phyloP scores from a whole-genome alignment of 208 protist species.

The Leishmania braziliensis region DNA sequence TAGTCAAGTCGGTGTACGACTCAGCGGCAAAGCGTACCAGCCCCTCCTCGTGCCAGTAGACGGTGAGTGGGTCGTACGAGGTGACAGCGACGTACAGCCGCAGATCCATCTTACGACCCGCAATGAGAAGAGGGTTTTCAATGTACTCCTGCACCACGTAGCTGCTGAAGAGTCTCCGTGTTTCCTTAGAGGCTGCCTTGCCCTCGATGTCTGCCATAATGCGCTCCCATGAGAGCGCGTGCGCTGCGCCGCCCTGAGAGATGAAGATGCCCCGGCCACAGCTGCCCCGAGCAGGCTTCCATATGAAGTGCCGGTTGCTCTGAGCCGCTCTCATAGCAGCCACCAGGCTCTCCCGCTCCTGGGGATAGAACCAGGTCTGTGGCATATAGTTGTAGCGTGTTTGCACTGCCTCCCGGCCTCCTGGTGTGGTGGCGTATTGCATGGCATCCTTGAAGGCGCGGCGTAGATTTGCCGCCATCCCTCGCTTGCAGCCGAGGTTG shows the following conservation, averaged over 20 bases:
- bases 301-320: slow-evolving; percentile 68
- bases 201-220: slow-evolving; percentile 63
- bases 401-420: slow-evolving; percentile 7
- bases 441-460: slow-evolving; percentile 6
- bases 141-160: slow-evolving; percentile 96
- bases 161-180: slow-evolving; percentile 32
- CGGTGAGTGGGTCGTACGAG: slow-evolving; percentile 84
- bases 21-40: slow-evolving; percentile 94
- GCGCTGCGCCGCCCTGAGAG: slow-evolving; percentile 46
- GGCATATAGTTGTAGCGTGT: slow-evolving; percentile 66
- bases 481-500: slow-evolving; percentile 85
- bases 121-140: slow-evolving; percentile 91
- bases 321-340: slow-evolving; percentile 42
- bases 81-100: slow-evolving; percentile 95
- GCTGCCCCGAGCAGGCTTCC: slow-evolving; percentile 90
- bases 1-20: slow-evolving; percentile 56
- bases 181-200: slow-evolving; percentile 27
- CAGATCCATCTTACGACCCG: slow-evolving; percentile 95
- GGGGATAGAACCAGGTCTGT: slow-evolving; percentile 83
- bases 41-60: slow-evolving; percentile 94
- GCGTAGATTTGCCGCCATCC: slow-evolving; percentile 67
- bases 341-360: slow-evolving; percentile 57
- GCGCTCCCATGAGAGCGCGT: slow-evolving; percentile 48
- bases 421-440: slow-evolving; percentile 6
- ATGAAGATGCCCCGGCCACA: slow-evolving; percentile 90